Evolutionary conservation across 2,329 filamentous ascomycete species (phyloP).

Genomic region (Aspergillus ibericus): DNA sequence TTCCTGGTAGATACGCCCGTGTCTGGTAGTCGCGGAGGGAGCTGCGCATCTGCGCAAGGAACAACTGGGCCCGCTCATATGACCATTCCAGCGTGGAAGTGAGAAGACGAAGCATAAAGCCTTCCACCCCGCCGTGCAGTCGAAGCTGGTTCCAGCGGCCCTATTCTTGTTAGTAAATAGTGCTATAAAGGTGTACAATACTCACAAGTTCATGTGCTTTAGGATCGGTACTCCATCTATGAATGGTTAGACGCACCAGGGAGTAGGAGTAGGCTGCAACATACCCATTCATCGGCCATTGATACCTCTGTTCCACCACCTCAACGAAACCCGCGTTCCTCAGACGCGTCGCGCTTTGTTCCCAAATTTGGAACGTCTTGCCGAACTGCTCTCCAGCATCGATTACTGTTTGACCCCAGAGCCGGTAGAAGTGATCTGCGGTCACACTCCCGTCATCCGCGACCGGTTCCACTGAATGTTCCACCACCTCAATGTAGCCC

Average conservation of each 20-base stretch:
- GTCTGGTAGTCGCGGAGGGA: conserved; percentile 21
- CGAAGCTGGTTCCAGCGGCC: conserved; percentile 25
- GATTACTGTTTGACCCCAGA: conserved; percentile 20
- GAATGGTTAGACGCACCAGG: neutral
- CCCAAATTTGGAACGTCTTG: conserved; percentile 35
- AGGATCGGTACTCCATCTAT: conserved; percentile 22
- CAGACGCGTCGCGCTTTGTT: conserved; percentile 19
- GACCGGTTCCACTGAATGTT: conserved; percentile 32
- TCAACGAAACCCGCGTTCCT: conserved; percentile 28
- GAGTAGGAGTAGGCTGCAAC: neutral
- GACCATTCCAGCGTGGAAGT: conserved; percentile 24
- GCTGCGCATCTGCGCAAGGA: conserved; percentile 26
- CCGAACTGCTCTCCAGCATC: conserved; percentile 21
- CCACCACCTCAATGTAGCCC: conserved; percentile 44
- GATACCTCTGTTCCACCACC: conserved; percentile 23
- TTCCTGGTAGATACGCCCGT: conserved; percentile 24
- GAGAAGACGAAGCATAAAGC: conserved; percentile 25
- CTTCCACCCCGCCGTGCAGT: conserved; percentile 20
- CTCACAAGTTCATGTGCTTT: conserved; percentile 24
- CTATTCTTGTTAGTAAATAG: conserved; percentile 1
- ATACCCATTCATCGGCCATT: conserved; percentile 27
- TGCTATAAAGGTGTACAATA: neutral
- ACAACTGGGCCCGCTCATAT: conserved; percentile 23
- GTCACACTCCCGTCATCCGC: conserved; percentile 21
- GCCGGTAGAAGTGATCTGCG: conserved; percentile 18